phyloP scores from a whole-genome alignment of 2,329 filamentous ascomycete genomes.

The Fusarium nurragi region DNA sequence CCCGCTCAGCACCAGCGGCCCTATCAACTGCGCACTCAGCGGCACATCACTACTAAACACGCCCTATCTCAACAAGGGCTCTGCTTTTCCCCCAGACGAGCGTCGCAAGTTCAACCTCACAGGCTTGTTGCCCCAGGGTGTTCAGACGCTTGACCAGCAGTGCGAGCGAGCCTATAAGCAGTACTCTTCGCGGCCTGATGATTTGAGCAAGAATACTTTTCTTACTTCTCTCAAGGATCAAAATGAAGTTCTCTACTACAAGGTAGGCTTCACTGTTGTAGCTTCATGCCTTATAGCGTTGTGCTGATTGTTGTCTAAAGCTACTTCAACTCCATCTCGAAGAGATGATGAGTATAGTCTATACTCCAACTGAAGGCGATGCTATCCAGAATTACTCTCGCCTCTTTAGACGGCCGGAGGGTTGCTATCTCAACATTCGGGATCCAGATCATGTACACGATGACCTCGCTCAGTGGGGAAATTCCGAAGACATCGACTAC shows the following conservation, averaged over 20 bases:
- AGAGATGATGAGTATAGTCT: conserved; percentile 92
- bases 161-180: conserved; percentile 82
- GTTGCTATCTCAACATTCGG: conserved; percentile 81
- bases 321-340: conserved; percentile 80
- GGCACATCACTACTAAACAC: conserved; percentile 50
- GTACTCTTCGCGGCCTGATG: conserved; percentile 69
- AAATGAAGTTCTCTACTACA: conserved; percentile 84
- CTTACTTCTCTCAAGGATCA: conserved; percentile 86
- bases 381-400: conserved; percentile 86
- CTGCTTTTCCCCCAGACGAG: conserved; percentile 77
- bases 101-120: conserved; percentile 74
- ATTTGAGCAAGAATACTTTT: conserved; percentile 87
- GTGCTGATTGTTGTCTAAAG: conserved; percentile 51
- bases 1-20: conserved; percentile 50
- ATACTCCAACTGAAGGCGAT: conserved; percentile 89
- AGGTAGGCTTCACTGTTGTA: conserved; percentile 53
- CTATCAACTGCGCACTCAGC: conserved; percentile 51
- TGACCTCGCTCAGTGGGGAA: conserved; percentile 74
- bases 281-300: not conserved
- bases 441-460: conserved; percentile 72
- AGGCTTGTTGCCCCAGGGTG: conserved; percentile 75
- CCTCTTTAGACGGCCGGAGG: conserved; percentile 80
- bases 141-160: conserved; percentile 82
- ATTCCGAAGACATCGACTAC: conserved; percentile 80
- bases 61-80: conserved; percentile 78